Evolutionary conservation across 495 filamentous ascomycete species (phyloP), one percentile per base, ranked within the genome.

Genomic region (Penicillium chermesinum): DNA sequence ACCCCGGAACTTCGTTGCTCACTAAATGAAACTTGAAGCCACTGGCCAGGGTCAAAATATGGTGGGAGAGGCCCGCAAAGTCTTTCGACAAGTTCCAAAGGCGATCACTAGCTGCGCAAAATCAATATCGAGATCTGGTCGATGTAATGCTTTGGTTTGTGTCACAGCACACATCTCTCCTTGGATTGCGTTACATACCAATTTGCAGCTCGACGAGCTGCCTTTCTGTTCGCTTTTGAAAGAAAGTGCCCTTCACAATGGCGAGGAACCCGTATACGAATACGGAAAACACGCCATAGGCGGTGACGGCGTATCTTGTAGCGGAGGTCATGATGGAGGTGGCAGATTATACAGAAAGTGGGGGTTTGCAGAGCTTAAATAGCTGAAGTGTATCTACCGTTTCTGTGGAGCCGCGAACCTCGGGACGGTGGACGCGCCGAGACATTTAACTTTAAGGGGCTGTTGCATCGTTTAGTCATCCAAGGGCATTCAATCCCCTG

Each of bases 21-120:
- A 81, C 53, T 43, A 81, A 79, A 49, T 81, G 78, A 38, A 81
- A 71, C 52, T 73, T 72, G 53, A 72, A 62, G 1, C 76, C 76
- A 44, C 61, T 70, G 22, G 54, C 53, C n/a, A 79, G 57, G 20
- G 63, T 72, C 37, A 73, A 52, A 38, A 82, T 71, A 8, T 68
- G 60, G 55, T 80, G 76, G 7, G 58, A 62, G 36, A 77, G 69
- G 16, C 63, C 70, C 2, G 60, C 50, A 33, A 55, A 71, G 6
- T 61, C 53, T 35, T 65, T 63, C 0, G 64, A 69, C 0, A 78
- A 57, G 52, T 73, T 61, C 76, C 76, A 80, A 44, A 77, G 56
- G 12, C 63, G 59, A 48, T 71, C 57, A 37, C 64, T 62, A 52
- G 72, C 73, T 77, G 44, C 6, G 7, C 15, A 14, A n/a, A 2